phyloP scores from a whole-genome alignment of 257 asterid species.

The Solanum commersonii region DNA sequence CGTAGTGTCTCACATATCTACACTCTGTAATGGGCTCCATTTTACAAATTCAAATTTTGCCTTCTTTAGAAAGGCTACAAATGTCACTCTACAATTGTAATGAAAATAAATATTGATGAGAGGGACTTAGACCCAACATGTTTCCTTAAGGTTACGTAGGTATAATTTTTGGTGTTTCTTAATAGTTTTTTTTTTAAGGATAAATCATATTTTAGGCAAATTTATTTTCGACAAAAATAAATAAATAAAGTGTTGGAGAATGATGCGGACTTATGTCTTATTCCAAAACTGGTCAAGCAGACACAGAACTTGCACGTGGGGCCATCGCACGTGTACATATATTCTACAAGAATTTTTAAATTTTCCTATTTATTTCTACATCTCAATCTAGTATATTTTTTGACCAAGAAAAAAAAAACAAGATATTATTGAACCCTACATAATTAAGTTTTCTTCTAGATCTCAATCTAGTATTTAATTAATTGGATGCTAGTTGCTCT shows the following conservation, averaged over 20 bases:
- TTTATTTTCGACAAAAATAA: neutral
- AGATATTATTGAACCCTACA: neutral
- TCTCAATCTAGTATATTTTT: neutral
- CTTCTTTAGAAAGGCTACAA: neutral
- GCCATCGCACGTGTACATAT: constrained; percentile 65
- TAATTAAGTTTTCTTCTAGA: neutral
- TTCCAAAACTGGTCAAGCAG: constrained; percentile 46
- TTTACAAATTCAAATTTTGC: neutral
- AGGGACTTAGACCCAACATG: neutral
- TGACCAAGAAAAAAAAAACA: neutral
- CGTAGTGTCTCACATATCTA: too few relatives aligned
- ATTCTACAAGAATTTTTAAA: constrained; percentile 10
- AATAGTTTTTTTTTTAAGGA: neutral
- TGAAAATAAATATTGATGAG: neutral
- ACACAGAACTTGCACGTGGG: constrained; percentile 64
- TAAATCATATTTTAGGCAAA: neutral
- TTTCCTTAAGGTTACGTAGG: neutral
- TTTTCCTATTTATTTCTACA: neutral
- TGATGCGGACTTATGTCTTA: constrained; percentile 49
- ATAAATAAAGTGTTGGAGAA: constrained; percentile 33
- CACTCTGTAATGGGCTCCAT: neutral
- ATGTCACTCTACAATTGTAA: neutral
- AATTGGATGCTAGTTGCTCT: neutral
- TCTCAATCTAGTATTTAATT: neutral
- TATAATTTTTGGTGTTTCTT: neutral